These are phyloP conservation scores for Penicillium nucicola DNA, from an alignment of 495 filamentous ascomycete genomes.

Conservation along the genomic window DNA sequence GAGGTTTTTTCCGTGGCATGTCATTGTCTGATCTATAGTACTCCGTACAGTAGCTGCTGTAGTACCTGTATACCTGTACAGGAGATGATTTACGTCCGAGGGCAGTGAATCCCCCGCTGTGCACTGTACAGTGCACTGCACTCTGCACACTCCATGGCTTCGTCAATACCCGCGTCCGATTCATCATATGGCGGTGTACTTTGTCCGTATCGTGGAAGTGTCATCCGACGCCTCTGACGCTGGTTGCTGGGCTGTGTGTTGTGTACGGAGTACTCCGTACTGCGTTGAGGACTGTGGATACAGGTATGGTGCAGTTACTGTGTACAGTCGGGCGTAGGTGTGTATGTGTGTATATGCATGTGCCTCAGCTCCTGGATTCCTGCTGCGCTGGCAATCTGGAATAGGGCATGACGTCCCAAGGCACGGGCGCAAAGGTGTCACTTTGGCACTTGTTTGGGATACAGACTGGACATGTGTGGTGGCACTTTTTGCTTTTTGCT, in stretches of 20 bases:
- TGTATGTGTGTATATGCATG: neutral
- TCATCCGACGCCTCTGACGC: too few relatives aligned
- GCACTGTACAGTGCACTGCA: neutral
- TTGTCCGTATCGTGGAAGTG: too few relatives aligned
- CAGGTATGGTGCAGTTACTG: neutral
- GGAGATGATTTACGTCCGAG: too few relatives aligned
- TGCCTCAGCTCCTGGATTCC: neutral
- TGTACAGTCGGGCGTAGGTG: neutral
- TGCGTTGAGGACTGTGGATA: too few relatives aligned
- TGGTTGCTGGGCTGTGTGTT: too few relatives aligned
- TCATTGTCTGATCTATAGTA: too few relatives aligned
- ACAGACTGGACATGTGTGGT: neutral
- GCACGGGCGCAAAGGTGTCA: conserved; percentile 13
- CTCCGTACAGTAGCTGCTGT: too few relatives aligned
- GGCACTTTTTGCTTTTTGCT: neutral
- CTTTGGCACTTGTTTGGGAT: neutral
- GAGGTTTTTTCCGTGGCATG: too few relatives aligned
- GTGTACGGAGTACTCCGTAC: too few relatives aligned
- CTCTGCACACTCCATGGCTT: neutral
- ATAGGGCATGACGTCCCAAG: neutral
- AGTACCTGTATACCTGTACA: too few relatives aligned
- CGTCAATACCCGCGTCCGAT: conserved; percentile 7
- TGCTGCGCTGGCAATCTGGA: neutral
- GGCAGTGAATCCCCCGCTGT: too few relatives aligned
- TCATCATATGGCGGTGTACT: conserved; percentile 27